Evolutionary conservation across 176 grass and related monocot species (phyloP), one percentile per base, ranked within the genome.

Genomic region (Ensete ventricosum): DNA sequence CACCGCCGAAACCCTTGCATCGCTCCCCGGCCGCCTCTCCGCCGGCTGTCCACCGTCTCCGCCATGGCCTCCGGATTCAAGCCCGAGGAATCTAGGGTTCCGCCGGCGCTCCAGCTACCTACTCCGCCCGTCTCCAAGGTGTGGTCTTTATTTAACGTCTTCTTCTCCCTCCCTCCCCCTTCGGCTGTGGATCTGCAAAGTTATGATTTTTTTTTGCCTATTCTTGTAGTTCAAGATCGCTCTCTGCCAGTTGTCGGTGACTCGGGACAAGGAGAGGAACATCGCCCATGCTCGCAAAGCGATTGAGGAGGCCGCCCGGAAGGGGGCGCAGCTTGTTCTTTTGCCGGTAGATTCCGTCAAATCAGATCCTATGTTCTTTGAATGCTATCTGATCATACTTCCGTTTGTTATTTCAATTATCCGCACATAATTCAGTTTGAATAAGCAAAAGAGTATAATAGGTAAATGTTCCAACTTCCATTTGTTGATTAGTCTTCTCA

Each of bases 281-380:
- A 94, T 99, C 76, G 83, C 81, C 1, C 88, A 83, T 66, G 90
- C 95, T 76, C 95, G 90, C 19, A 64, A 71, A 5, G 84, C 90
- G 43, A 99, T 99, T 67, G 84, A 91, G 84, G 78, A 72, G 21
- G 95, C 95, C 0, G 86, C 86, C 50, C 65, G 73, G 21, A 86
- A 89, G 72, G 95, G 90, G 62, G 90, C 95, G 77, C 89, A 91
- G 84, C 90, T 99, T 58, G 90, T 99, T 71, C 72, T 99, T 51
- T 92, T 99, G 74, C 90, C 95, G 14, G 90, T 99, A 22, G 83
- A 79, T 85, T 29, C 4, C 69, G 20, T 8, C 9, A 14, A n/a
- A n/a, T n/a, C 57, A 62, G 57, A 19, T 62, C 2, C 13, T 1
- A 34, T 71, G 69, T 12, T 50, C 43, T 51, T 51, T 17, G 43